phyloP scores from a whole-genome alignment of 1,139 yeast species.

The Arxiozyma slooffiae region DNA sequence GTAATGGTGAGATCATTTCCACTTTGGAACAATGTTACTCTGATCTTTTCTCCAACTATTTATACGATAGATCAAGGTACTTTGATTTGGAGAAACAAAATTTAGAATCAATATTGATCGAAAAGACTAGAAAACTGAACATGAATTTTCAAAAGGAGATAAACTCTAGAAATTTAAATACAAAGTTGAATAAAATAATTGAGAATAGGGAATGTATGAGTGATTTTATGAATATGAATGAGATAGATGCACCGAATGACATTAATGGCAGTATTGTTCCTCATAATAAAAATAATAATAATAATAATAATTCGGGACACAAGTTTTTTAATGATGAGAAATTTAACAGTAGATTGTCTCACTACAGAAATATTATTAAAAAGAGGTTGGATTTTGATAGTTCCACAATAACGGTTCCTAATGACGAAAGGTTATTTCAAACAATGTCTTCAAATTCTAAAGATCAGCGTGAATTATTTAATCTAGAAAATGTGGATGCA shows the following conservation, averaged over 20 bases:
- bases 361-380: slow-evolving; percentile 34
- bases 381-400: slow-evolving; percentile 31
- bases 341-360: slow-evolving; percentile 29
- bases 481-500: slow-evolving; percentile 46
- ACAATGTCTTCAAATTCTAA: neutral
- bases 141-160: slow-evolving; percentile 43
- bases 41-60: slow-evolving; percentile 64
- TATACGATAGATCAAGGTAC: slow-evolving; percentile 54
- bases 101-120: slow-evolving; percentile 51
- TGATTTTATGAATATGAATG: slow-evolving; percentile 3
- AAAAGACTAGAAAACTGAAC: slow-evolving; percentile 43
- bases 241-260: slow-evolving; percentile 6
- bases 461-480: slow-evolving; percentile 32
- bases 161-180: slow-evolving; percentile 38
- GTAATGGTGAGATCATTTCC: slow-evolving; percentile 12
- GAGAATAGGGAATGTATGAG: slow-evolving; percentile 9
- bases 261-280: neutral
- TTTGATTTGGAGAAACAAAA: slow-evolving; percentile 65
- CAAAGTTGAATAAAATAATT: slow-evolving; percentile 27
- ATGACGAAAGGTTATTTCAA: neutral
- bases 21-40: slow-evolving; percentile 64
- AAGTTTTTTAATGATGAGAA: slow-evolving; percentile 1
- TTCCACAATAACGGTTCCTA: neutral
- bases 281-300: neutral
- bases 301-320: neutral